Base-by-base conservation (phyloP, 148 eudicot species). In the Vaccinium corymbosum region DNA sequence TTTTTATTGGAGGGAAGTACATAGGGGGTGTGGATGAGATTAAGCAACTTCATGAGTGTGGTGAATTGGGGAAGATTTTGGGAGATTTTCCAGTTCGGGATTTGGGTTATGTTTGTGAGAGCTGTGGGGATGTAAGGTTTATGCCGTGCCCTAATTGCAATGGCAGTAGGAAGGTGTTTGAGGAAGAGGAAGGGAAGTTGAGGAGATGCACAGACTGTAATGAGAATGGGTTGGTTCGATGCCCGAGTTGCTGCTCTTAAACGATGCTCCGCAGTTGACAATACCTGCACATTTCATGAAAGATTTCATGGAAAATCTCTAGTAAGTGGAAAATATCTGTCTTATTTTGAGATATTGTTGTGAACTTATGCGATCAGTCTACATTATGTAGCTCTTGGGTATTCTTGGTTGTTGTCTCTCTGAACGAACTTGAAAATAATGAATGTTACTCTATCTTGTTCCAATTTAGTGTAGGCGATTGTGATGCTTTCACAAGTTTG, bases 121-220 rank as follows among this genome's bases (percentile, higher is more conserved):
- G 84, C 0, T 97, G 99, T 84, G 99, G 99, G 49, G 98, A 97
- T 89, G 93, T 92, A 3, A 92, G 99, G 92, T 97, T 97, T 90
- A 79, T 93, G 50, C 95, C 93, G 1, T 97, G 99, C 81, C 85
- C 90, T 20, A 88, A 83, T 83, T 97, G 99, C 86, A 91, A 86
- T 83, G 99, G 99, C 7, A 97, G 99, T 77, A 84, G 93, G 62
- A 97, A 95, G 89, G 91, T 97, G 32, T 97, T 90, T 80, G 87
- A 84, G 48, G 95, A 90, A 80, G 94, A 91, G 15, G 95, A 97
- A 89, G 95, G 93, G 38, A 87, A 61, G 27, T 79, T 87, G 86
- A 93, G 86, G 75, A 90, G 89, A 83, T 97, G 99, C 86, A 66
- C 88, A 0, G 86, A 86, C n/a, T 97, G 99, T 87, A 97, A 97